A percentile compares a stretch with the other conserved stretches of the same genome.
Evolutionary conservation across 495 filamentous ascomycete species (phyloP).

Genomic region (Aspergillus diversus): DNA sequence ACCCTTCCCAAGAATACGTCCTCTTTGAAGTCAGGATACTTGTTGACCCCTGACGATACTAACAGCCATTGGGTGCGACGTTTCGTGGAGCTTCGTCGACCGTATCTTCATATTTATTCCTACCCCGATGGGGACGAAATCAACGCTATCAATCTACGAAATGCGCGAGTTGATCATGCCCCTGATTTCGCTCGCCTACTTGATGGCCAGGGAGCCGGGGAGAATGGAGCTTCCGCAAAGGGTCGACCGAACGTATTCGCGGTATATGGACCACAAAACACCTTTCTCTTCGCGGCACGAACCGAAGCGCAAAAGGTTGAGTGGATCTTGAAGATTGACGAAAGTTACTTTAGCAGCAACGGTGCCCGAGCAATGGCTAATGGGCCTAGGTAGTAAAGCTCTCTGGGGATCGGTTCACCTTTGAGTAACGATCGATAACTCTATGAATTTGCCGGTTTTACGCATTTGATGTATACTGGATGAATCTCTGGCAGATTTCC

Average conservation of each 20-base stretch:
- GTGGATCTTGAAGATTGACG: conserved; percentile 85
- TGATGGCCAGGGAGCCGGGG: conserved; percentile 44
- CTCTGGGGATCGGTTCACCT: neutral
- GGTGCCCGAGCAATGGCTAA: conserved; percentile 34
- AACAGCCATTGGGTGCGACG: conserved; percentile 81
- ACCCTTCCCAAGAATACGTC: conserved; percentile 72
- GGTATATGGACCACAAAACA: conserved; percentile 89
- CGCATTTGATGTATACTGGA: conserved; percentile 12
- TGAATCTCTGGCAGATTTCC: neutral
- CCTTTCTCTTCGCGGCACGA: conserved; percentile 88
- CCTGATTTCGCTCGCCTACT: conserved; percentile 84
- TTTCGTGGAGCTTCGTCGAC: conserved; percentile 88
- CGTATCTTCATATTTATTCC: conserved; percentile 88
- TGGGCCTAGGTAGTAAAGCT: conserved; percentile 18
- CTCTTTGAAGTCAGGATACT: conserved; percentile 81
- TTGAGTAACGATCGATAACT: conserved; percentile 14
- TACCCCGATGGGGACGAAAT: conserved; percentile 87
- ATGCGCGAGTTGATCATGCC: conserved; percentile 82
- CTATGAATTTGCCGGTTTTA: conserved; percentile 8
- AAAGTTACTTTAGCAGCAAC: conserved; percentile 56
- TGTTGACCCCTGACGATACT: conserved; percentile 75
- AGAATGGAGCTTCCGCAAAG: conserved; percentile 46
- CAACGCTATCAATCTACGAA: conserved; percentile 81
- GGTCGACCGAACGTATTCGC: conserved; percentile 80
- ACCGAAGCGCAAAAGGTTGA: conserved; percentile 89